Conservation (phyloP, 306 rosid genomes). For the Castanospermum australe region DNA sequence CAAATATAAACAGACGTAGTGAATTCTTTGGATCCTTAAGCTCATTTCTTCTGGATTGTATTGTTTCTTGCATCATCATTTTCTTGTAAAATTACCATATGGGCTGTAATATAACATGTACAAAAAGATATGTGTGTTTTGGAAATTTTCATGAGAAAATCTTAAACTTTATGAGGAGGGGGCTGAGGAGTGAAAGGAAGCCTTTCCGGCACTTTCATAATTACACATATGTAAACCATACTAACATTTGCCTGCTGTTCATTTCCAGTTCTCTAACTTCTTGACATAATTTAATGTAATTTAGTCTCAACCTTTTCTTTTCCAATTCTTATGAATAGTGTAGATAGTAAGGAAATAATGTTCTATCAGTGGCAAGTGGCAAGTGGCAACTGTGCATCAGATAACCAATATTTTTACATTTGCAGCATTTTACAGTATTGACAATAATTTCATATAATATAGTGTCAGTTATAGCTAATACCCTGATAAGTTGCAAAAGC, state of each 20-base stretch:
- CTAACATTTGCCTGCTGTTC: neutral
- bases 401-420: neutral
- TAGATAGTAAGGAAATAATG: neutral
- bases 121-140: neutral
- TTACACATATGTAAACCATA: neutral
- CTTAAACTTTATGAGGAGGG: too few species aligned
- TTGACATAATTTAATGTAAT: neutral
- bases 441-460: neutral
- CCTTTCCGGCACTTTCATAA: neutral
- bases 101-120: neutral
- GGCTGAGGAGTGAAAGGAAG: neutral
- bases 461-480: neutral
- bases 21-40: too few species aligned
- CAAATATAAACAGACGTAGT: too few species aligned
- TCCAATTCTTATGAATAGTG: too few species aligned
- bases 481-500: neutral
- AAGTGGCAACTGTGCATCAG: neutral
- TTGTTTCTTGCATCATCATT: too few species aligned
- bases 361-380: too few species aligned
- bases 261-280: neutral
- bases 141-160: neutral
- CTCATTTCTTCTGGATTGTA: too few species aligned
- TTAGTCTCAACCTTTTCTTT: neutral
- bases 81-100: neutral
- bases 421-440: neutral